phyloP scores from a whole-genome alignment of 345 rosid genomes.

The Citropsis articulata region DNA sequence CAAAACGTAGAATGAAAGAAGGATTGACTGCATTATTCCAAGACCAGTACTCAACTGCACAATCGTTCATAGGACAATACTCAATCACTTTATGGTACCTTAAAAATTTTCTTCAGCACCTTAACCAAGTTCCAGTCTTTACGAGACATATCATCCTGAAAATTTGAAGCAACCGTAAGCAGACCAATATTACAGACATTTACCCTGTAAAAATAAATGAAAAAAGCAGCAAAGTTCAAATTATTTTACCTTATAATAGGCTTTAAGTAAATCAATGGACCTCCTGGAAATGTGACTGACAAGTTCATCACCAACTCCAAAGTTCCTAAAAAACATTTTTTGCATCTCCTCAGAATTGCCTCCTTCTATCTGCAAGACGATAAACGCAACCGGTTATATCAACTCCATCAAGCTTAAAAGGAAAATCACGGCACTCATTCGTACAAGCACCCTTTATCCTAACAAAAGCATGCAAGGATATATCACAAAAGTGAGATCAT shows the following conservation, averaged over 20 bases:
- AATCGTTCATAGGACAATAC: not conserved
- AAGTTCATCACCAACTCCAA: constrained; percentile 74
- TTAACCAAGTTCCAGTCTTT: constrained; percentile 78
- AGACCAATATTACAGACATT: not conserved
- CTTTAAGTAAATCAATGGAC: constrained; percentile 73
- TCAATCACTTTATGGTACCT: constrained; percentile 46
- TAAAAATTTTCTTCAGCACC: constrained; percentile 65
- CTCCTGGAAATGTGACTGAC: constrained; percentile 79
- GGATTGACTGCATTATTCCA: not conserved
- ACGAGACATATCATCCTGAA: constrained; percentile 59
- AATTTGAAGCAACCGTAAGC: not conserved
- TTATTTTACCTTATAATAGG: constrained; percentile 59
- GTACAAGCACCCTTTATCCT: not conserved
- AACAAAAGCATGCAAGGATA: not conserved
- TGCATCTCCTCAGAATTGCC: constrained; percentile 72
- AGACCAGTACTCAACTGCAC: not conserved
- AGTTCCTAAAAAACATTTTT: constrained; percentile 81
- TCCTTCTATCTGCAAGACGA: constrained; percentile 52
- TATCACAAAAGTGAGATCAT: not conserved
- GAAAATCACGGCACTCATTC: not conserved
- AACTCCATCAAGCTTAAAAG: no score
- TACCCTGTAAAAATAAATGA: no score
- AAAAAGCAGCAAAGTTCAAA: no score
- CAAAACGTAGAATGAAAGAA: no score
- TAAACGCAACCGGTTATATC: not conserved